Percentiles rank a stretch among this genome's conserved stretches.
Evolutionary conservation across 306 rosid species (phyloP).

Genomic region (Cyamopsis tetragonoloba): DNA sequence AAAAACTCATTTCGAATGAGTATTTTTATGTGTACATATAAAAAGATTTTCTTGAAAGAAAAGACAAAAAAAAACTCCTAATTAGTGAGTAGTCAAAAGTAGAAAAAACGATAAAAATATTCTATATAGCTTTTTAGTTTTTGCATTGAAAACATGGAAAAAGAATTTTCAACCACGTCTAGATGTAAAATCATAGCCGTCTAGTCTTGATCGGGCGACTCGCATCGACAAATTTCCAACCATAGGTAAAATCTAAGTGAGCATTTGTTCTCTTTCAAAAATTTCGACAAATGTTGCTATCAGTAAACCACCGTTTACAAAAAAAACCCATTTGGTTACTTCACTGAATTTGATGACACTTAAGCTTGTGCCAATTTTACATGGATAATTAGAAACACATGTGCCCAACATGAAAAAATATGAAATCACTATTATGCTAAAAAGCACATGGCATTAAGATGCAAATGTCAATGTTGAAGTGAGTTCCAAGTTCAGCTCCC

Average conservation of each 20-base stretch:
- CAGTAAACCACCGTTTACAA: not conserved
- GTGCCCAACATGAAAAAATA: not conserved
- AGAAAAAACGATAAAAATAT: too few species aligned
- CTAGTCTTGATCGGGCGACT: too few species aligned
- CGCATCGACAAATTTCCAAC: too few species aligned
- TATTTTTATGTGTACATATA: too few species aligned
- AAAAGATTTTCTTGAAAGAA: too few species aligned
- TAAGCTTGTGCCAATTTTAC: slow-evolving; percentile 2
- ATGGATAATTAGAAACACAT: not conserved
- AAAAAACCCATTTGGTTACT: not conserved
- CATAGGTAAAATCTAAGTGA: not conserved
- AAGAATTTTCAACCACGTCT: too few species aligned
- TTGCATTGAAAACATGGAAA: too few species aligned
- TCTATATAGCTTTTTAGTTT: too few species aligned
- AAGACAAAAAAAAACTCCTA: too few species aligned
- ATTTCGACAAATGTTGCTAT: not conserved
- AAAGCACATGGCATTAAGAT: not conserved
- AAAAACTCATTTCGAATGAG: too few species aligned
- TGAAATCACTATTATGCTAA: not conserved
- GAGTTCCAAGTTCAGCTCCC: slow-evolving; percentile 17
- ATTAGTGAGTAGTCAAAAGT: too few species aligned
- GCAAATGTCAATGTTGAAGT: not conserved
- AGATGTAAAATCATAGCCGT: too few species aligned
- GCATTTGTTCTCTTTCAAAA: not conserved
- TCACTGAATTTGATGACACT: slow-evolving; percentile 5